These are phyloP conservation scores for Blastobotrys peoriensis DNA, from an alignment of 805 yeast genomes.

Conservation along the genomic window DNA sequence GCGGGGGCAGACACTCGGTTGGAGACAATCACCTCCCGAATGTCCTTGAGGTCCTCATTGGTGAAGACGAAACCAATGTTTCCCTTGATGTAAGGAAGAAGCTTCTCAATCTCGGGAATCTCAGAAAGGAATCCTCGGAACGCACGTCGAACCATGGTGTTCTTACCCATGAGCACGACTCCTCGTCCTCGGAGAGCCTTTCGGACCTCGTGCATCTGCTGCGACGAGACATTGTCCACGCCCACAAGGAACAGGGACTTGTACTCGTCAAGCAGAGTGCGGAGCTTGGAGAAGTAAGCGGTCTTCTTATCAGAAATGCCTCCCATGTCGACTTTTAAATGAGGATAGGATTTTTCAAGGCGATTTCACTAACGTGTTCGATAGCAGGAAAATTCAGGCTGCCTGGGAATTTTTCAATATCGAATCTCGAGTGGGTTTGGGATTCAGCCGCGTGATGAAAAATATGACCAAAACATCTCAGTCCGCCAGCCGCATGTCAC, in stretches of 20 bases:
- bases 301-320: slow-evolving; percentile 96
- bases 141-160: slow-evolving; percentile 99
- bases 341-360: slow-evolving; percentile 35
- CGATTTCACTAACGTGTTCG: slow-evolving; percentile 1
- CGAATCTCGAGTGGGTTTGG: not conserved
- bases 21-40: slow-evolving; percentile 80
- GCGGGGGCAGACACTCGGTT: slow-evolving; percentile 99
- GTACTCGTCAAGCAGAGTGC: slow-evolving; percentile 93
- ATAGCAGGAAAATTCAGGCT: slow-evolving; percentile 2
- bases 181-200: slow-evolving; percentile 92
- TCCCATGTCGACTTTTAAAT: slow-evolving; percentile 88
- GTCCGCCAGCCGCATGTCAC: too few species aligned
- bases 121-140: slow-evolving; percentile 88
- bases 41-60: slow-evolving; percentile 84
- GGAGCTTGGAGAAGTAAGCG: slow-evolving; percentile 92
- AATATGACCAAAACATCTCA: not conserved
- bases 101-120: slow-evolving; percentile 92
- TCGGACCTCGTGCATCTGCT: slow-evolving; percentile 99
- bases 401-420: not conserved
- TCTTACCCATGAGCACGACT: slow-evolving; percentile 98
- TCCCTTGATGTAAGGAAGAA: slow-evolving; percentile 93
- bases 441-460: slow-evolving; percentile 3
- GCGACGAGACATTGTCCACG: slow-evolving; percentile 99
- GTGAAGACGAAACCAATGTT: slow-evolving; percentile 99
- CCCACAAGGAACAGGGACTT: slow-evolving; percentile 98